A percentile compares a stretch with the other conserved stretches of the same genome.
Evolutionary conservation across 768 basidiomycete species (phyloP).

Genomic region (Mrakia blollopis): DNA sequence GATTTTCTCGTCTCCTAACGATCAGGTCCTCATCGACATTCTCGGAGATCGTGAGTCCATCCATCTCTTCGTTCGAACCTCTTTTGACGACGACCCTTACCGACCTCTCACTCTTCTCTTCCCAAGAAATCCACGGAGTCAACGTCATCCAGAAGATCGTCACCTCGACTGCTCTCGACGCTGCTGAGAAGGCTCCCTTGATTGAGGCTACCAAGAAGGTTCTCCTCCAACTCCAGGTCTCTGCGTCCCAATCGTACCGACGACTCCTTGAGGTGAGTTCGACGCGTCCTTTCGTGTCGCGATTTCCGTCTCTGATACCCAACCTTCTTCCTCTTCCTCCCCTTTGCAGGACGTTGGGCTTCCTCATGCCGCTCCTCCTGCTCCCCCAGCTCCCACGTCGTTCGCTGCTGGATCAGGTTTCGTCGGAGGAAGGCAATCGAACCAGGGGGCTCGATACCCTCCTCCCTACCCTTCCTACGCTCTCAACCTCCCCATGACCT

Average conservation of each 20-base stretch:
- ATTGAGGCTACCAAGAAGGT: constrained; percentile 86
- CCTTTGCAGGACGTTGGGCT: constrained; percentile 69
- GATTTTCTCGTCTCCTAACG: constrained; percentile 80
- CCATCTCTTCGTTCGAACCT: neutral
- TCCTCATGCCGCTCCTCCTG: constrained; percentile 52
- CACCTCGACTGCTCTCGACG: constrained; percentile 77
- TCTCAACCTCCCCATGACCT: constrained; percentile 9
- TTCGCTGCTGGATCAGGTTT: neutral
- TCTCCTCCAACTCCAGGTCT: constrained; percentile 79
- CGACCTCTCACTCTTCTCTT: neutral
- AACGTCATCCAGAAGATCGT: constrained; percentile 83
- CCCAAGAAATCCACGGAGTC: constrained; percentile 70
- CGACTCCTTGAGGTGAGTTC: constrained; percentile 63
- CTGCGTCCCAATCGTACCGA: constrained; percentile 89
- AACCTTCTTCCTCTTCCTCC: neutral
- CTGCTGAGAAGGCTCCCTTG: constrained; percentile 60
- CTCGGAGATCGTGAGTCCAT: constrained; percentile 63
- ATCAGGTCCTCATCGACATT: constrained; percentile 88
- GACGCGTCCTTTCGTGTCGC: neutral
- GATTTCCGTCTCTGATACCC: neutral
- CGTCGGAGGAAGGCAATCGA: neutral
- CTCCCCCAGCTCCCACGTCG: neutral
- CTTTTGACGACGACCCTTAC: neutral
- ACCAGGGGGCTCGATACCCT: neutral
- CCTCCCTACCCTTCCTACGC: constrained; percentile 15